Evolutionary conservation across 129 eudicot species (phyloP).

Genomic region (Silybum marianum): DNA sequence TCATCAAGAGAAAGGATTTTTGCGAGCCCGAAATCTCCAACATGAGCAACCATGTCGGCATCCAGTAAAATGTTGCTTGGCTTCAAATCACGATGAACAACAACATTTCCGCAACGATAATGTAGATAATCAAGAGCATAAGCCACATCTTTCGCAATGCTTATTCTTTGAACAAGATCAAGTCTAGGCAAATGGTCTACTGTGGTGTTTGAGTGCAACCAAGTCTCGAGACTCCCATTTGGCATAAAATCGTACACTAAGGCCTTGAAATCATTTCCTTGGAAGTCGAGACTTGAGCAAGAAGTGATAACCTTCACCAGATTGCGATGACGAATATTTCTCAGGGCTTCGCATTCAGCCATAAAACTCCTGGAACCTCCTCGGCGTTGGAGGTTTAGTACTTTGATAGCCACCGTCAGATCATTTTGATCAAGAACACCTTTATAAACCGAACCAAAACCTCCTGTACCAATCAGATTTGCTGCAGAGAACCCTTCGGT

Average conservation of each 20-base stretch:
- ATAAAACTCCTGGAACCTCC: slow-evolving; percentile 37
- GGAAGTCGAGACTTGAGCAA: slow-evolving; percentile 43
- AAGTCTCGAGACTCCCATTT: slow-evolving; percentile 35
- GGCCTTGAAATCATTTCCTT: slow-evolving; percentile 44
- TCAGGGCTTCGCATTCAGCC: slow-evolving; percentile 42
- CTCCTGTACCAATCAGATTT: slow-evolving; percentile 39
- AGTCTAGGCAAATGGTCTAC: background rate
- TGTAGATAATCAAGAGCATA: slow-evolving; percentile 46
- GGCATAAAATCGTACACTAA: slow-evolving; percentile 41
- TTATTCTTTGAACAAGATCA: slow-evolving; percentile 33
- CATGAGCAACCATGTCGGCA: slow-evolving; percentile 42
- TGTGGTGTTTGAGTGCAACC: slow-evolving; percentile 26
- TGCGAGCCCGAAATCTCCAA: slow-evolving; percentile 51
- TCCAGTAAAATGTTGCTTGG: slow-evolving; percentile 45
- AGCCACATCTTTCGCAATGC: slow-evolving; percentile 38
- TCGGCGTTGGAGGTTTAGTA: slow-evolving; percentile 33
- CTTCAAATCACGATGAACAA: slow-evolving; percentile 43
- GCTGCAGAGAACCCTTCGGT: slow-evolving; percentile 33
- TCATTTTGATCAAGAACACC: slow-evolving; percentile 27
- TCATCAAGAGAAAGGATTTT: no score
- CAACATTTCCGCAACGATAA: slow-evolving; percentile 19
- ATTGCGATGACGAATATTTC: slow-evolving; percentile 38
- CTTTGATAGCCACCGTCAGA: slow-evolving; percentile 33
- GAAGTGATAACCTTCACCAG: slow-evolving; percentile 38
- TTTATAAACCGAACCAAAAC: slow-evolving; percentile 40